Conservation (phyloP, 768 basidiomycete species). For the Suillus clintonianus region DNA sequence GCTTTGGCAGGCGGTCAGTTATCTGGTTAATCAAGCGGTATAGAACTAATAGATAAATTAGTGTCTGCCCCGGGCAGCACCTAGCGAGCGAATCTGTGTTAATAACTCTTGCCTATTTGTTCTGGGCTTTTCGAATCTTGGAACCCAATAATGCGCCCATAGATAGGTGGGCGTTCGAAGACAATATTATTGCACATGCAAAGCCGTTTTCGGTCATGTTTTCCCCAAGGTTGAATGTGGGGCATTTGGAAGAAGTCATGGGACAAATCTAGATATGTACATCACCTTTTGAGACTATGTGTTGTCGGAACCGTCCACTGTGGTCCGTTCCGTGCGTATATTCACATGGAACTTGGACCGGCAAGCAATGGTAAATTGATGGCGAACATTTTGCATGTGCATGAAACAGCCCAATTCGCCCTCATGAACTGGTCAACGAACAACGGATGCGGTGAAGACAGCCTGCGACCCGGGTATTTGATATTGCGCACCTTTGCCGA, state of each 20-base stretch:
- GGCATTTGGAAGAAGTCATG: slow-evolving; percentile 2
- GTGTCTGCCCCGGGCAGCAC: slow-evolving; percentile 63
- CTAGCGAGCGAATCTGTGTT: slow-evolving; percentile 49
- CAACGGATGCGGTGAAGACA: not conserved
- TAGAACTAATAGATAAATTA: slow-evolving; percentile 13
- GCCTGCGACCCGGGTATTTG: not conserved
- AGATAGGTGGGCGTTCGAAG: slow-evolving; percentile 57
- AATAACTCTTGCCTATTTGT: slow-evolving; percentile 59
- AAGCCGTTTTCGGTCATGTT: slow-evolving; percentile 56
- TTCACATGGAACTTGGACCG: not conserved
- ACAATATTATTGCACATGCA: slow-evolving; percentile 57
- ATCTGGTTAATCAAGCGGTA: not conserved
- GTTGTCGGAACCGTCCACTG: not conserved
- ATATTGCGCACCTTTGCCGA: not conserved
- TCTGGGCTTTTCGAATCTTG: slow-evolving; percentile 61
- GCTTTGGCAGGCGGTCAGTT: slow-evolving; percentile 48
- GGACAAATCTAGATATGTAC: not conserved
- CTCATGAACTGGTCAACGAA: not conserved
- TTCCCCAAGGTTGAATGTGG: slow-evolving; percentile 39
- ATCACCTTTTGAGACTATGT: not conserved
- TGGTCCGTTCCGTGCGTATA: not conserved
- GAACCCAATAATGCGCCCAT: slow-evolving; percentile 52
- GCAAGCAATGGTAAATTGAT: not conserved
- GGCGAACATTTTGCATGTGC: not conserved
- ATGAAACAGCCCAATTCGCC: not conserved